Conservation (phyloP, 805 yeast species). For the Candida glaebosa region DNA sequence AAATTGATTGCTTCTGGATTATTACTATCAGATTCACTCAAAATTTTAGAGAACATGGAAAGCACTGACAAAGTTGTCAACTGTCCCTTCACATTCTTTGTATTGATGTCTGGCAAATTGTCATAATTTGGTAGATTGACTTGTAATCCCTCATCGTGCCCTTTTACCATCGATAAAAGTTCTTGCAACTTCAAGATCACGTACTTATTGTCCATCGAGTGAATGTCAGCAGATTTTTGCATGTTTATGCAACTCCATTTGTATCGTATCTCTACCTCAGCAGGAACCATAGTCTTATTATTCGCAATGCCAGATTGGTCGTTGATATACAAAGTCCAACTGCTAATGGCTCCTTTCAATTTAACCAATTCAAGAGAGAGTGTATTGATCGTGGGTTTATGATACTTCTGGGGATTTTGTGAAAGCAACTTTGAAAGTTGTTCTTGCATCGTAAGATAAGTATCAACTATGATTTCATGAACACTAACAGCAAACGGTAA, state of each 20-base stretch:
- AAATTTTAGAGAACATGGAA: conserved; percentile 55
- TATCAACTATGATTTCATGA: conserved; percentile 46
- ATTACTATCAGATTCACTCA: conserved; percentile 29
- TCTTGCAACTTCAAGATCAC: conserved; percentile 21
- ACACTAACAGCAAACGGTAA: conserved; percentile 27
- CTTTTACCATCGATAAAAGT: conserved; percentile 11
- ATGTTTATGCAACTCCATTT: conserved; percentile 34
- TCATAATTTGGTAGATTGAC: conserved; percentile 56
- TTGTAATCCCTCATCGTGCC: conserved; percentile 13
- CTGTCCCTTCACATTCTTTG: conserved; percentile 52
- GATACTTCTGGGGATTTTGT: conserved; percentile 21
- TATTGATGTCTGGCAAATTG: conserved; percentile 54
- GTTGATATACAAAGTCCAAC: conserved; percentile 45
- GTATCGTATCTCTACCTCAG: conserved; percentile 15
- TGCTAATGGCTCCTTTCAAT: conserved; percentile 39
- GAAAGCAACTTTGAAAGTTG: conserved; percentile 18
- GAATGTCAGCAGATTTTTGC: conserved; percentile 24
- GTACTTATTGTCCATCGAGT: conserved; percentile 27
- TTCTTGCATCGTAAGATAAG: conserved; percentile 30
- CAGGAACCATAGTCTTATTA: conserved; percentile 4
- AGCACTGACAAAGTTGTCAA: conserved; percentile 70
- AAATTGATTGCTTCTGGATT: conserved; percentile 32
- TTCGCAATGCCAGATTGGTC: not conserved
- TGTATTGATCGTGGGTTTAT: conserved; percentile 27
- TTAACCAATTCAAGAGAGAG: conserved; percentile 35